These are phyloP conservation scores for Phytophthora uliginosa DNA, from an alignment of 352 stramenopile species.

Conservation along the genomic window DNA sequence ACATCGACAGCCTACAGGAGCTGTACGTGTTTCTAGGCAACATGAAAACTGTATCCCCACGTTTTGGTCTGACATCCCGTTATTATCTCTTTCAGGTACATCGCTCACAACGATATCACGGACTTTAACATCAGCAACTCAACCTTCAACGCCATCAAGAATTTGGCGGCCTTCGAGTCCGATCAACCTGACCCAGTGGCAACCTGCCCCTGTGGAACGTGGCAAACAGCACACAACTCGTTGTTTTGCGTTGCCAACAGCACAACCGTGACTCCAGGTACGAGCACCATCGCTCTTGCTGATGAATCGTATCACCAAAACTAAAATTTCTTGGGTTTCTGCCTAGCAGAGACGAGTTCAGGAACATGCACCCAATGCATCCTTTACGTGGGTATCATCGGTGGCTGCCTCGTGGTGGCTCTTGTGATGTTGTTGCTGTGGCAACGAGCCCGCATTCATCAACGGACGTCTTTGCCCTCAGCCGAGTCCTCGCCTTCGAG, in stretches of 20 bases:
- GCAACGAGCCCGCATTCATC: slow-evolving; percentile 24
- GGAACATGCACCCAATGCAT: slow-evolving; percentile 15
- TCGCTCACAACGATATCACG: slow-evolving; percentile 42
- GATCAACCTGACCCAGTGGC: slow-evolving; percentile 27
- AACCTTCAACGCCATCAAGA: slow-evolving; percentile 40
- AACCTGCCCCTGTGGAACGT: slow-evolving; percentile 32
- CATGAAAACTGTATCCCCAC: neutral
- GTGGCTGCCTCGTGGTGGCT: slow-evolving; percentile 31
- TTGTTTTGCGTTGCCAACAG: slow-evolving; percentile 42
- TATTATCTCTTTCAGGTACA: slow-evolving; percentile 30
- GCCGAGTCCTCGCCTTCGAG: slow-evolving; percentile 28
- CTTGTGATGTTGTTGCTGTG: slow-evolving; percentile 34
- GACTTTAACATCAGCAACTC: slow-evolving; percentile 49
- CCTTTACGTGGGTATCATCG: slow-evolving; percentile 27
- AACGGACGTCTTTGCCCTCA: slow-evolving; percentile 4
- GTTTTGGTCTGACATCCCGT: neutral
- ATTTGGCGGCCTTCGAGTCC: slow-evolving; percentile 34
- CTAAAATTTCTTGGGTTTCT: slow-evolving; percentile 10
- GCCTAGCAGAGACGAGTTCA: slow-evolving; percentile 7
- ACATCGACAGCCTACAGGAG: slow-evolving; percentile 38
- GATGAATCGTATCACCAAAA: neutral
- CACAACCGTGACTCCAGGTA: slow-evolving; percentile 15
- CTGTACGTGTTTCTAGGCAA: slow-evolving; percentile 26
- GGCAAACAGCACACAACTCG: slow-evolving; percentile 41
- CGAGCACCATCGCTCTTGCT: neutral